phyloP scores from a whole-genome alignment of 2,329 filamentous ascomycete species.

The Ophiosphaerella narmari region DNA sequence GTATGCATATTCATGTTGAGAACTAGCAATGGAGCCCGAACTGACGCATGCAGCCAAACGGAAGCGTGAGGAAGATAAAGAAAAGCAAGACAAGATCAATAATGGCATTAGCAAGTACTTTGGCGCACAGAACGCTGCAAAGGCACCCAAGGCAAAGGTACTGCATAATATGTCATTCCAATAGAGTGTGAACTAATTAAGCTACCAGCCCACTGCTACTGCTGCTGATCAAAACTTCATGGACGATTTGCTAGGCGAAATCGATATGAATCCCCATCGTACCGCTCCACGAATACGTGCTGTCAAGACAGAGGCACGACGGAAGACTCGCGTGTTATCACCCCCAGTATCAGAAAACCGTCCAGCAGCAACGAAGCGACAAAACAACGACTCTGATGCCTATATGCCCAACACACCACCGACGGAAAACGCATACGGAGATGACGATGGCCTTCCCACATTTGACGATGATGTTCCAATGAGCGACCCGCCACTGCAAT shows the following conservation, averaged over 20 bases:
- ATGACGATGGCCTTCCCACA: slow-evolving; percentile 62
- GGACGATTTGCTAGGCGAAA: slow-evolving; percentile 79
- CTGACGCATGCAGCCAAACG: slow-evolving; percentile 69
- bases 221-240: slow-evolving; percentile 91
- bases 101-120: slow-evolving; percentile 96
- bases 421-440: slow-evolving; percentile 49
- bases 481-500: slow-evolving; percentile 78
- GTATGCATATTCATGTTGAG: slow-evolving; percentile 39
- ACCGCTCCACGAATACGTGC: slow-evolving; percentile 61
- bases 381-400: slow-evolving; percentile 45
- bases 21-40: background rate
- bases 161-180: slow-evolving; percentile 9
- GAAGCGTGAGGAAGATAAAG: slow-evolving; percentile 83
- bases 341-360: slow-evolving; percentile 64
- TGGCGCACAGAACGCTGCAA: slow-evolving; percentile 69
- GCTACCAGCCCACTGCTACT: slow-evolving; percentile 69
- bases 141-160: slow-evolving; percentile 81
- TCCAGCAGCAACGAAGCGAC: slow-evolving; percentile 26
- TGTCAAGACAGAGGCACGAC: slow-evolving; percentile 74
- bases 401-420: slow-evolving; percentile 51
- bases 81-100: slow-evolving; percentile 84
- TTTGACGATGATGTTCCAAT: slow-evolving; percentile 74
- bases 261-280: slow-evolving; percentile 74
- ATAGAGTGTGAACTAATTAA: slow-evolving; percentile 16
- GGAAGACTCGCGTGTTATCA: slow-evolving; percentile 79